A percentile compares a stretch with the other conserved stretches of the same genome.
Evolutionary conservation across 306 rosid species (phyloP).

Genomic region (Gynostemma pentaphyllum): DNA sequence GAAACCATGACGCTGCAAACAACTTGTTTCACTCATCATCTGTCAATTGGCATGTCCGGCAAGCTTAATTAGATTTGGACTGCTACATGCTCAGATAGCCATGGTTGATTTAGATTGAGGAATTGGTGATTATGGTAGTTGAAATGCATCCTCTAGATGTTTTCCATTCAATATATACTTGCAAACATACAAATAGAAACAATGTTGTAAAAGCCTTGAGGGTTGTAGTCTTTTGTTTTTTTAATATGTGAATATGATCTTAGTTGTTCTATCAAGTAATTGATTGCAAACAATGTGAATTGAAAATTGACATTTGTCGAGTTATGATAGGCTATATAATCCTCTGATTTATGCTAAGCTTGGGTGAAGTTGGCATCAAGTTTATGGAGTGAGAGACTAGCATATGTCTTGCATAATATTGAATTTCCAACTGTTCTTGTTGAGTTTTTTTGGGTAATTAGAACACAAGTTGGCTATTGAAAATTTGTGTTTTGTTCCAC

Average conservation of each 20-base stretch:
- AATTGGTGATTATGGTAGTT: neutral
- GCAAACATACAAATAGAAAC: constrained; percentile 3
- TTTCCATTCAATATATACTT: neutral
- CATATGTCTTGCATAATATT: no score
- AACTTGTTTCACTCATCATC: constrained; percentile 2
- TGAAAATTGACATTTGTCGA: no score
- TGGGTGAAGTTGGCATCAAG: no score
- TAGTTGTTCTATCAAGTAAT: constrained; percentile 3
- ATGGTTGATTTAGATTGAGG: neutral
- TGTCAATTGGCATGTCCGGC: neutral
- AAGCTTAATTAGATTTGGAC: neutral
- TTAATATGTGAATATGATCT: constrained; percentile 4
- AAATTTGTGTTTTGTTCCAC: no score
- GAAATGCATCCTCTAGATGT: neutral
- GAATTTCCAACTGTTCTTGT: no score
- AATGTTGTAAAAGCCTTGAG: neutral
- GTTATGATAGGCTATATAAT: no score
- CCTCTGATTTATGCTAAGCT: no score
- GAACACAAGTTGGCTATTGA: no score
- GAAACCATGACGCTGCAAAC: neutral
- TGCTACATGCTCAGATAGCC: neutral
- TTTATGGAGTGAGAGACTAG: no score
- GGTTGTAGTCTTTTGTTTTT: constrained; percentile 1
- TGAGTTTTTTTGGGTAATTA: no score
- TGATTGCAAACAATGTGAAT: no score